Conservation (phyloP, 2,329 filamentous ascomycete species). For the Neopestalotiopsis clavispora region DNA sequence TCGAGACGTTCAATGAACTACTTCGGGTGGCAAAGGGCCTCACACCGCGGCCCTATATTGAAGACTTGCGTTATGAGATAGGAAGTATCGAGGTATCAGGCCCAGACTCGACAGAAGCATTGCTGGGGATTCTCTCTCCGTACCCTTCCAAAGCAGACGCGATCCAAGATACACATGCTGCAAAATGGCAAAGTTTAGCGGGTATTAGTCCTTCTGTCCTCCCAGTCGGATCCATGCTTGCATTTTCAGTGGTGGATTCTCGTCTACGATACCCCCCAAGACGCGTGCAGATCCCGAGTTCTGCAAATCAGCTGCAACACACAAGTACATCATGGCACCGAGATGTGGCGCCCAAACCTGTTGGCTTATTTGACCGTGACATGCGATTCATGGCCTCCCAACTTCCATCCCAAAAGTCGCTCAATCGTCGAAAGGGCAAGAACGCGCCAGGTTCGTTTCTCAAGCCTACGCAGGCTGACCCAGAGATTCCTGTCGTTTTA, state of each 20-base stretch:
- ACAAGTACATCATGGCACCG: constrained; percentile 52
- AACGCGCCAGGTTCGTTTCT: constrained; percentile 68
- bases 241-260: constrained; percentile 79
- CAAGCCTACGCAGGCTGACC: constrained; percentile 63
- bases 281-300: constrained; percentile 45
- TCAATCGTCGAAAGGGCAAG: constrained; percentile 76
- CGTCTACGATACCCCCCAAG: constrained; percentile 78
- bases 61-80: constrained; percentile 73
- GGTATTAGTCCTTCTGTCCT: constrained; percentile 70
- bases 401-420: constrained; percentile 76
- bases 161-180: constrained; percentile 45
- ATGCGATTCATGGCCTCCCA: constrained; percentile 67
- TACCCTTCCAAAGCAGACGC: constrained; percentile 40
- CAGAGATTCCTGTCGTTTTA: constrained; percentile 77
- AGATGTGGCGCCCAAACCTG: constrained; percentile 53
- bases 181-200: constrained; percentile 55
- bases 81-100: constrained; percentile 62
- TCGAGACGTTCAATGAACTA: constrained; percentile 70
- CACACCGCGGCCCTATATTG: constrained; percentile 65
- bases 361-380: constrained; percentile 71
- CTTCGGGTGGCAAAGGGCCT: constrained; percentile 61
- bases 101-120: constrained; percentile 79
- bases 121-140: constrained; percentile 71
- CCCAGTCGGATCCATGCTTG: constrained; percentile 71
- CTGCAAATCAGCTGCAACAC: constrained; percentile 32